phyloP scores from a whole-genome alignment of 2,329 filamentous ascomycete species.

The Fusarium tanahbumbuense region DNA sequence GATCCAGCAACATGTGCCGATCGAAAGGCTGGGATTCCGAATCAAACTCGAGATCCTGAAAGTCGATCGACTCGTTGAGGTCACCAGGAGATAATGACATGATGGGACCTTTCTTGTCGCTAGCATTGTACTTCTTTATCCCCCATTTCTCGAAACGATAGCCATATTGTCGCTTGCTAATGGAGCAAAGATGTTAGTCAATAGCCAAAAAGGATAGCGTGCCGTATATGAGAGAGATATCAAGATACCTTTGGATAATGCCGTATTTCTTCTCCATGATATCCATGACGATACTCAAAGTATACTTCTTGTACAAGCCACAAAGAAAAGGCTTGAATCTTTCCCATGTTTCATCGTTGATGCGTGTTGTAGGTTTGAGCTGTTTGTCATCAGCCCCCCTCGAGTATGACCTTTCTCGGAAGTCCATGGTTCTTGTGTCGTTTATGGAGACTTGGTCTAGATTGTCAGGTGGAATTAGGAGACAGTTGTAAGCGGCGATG shows the following conservation, averaged over 20 bases:
- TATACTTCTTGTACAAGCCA: conserved; percentile 36
- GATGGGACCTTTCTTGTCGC: conserved; percentile 29
- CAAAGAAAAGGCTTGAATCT: conserved; percentile 37
- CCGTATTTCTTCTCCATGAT: conserved; percentile 33
- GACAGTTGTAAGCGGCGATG: not conserved
- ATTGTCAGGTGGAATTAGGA: not conserved
- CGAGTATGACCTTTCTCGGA: conserved; percentile 11
- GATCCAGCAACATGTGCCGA: not conserved
- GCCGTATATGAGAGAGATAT: conserved; percentile 8
- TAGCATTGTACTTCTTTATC: conserved; percentile 44
- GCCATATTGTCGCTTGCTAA: conserved; percentile 48
- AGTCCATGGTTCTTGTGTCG: conserved; percentile 17
- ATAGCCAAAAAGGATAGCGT: not conserved
- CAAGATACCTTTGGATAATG: conserved; percentile 39
- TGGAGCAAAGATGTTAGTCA: conserved; percentile 1
- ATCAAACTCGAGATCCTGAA: conserved; percentile 10
- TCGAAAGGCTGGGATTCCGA: conserved; percentile 2
- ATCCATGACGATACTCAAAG: conserved; percentile 37
- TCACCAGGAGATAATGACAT: conserved; percentile 4
- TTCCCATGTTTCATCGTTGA: conserved; percentile 42
- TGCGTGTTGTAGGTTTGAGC: conserved; percentile 38
- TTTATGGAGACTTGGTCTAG: not conserved
- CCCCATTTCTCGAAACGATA: conserved; percentile 48
- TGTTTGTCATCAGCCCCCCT: conserved; percentile 24
- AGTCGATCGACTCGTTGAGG: conserved; percentile 9